Percentiles rank a stretch among this genome's conserved stretches.
Conservation (phyloP, 129 eudicot genomes). For the Escallonia herrerae region DNA sequence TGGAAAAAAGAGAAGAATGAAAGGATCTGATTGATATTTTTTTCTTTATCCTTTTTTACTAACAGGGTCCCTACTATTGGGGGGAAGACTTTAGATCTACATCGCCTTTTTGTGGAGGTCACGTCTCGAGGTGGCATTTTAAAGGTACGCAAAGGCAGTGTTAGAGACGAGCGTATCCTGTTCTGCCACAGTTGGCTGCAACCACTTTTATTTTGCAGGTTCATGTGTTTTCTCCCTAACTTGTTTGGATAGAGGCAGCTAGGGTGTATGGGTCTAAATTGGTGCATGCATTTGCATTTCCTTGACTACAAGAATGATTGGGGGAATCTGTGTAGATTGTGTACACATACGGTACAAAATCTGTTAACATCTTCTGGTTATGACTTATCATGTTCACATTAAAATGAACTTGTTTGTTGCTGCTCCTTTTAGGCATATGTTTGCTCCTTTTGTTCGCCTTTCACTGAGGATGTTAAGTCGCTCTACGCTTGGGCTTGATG, state of each 20-base stretch:
- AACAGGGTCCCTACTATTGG: slow-evolving; percentile 73
- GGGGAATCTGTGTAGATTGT: no score
- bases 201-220: neutral
- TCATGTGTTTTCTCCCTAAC: neutral
- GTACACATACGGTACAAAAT: neutral
- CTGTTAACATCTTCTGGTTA: neutral
- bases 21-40: neutral
- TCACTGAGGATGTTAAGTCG: neutral
- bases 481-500: neutral
- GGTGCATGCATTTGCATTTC: neutral
- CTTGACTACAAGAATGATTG: no score
- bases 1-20: neutral
- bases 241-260: neutral
- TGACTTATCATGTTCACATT: neutral
- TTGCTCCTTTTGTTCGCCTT: neutral
- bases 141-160: slow-evolving; percentile 38
- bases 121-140: slow-evolving; percentile 93
- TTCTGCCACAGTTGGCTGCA: neutral
- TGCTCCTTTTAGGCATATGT: neutral
- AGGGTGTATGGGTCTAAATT: neutral
- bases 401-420: neutral
- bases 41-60: neutral
- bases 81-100: slow-evolving; percentile 70
- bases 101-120: slow-evolving; percentile 78
- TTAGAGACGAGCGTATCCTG: neutral